Percentiles rank a stretch among this genome's conserved stretches.
phyloP scores from a whole-genome alignment of 768 basidiomycete species.

The Kwoniella europaea region DNA sequence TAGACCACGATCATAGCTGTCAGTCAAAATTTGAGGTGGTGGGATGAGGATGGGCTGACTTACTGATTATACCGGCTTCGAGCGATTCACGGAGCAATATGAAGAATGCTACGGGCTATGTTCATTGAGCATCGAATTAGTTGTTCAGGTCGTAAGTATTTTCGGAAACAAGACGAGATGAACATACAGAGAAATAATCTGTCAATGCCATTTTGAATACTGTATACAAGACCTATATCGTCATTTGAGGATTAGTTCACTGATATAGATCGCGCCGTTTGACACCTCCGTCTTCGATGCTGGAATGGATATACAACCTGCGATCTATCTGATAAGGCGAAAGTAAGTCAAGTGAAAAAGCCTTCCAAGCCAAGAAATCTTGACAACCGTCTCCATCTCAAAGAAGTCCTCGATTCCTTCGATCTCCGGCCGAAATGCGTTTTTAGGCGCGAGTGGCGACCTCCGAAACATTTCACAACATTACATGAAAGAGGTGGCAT shows the following conservation, averaged over 20 bases:
- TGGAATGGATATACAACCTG: too few species aligned
- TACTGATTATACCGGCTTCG: conserved; percentile 78
- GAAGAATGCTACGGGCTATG: conserved; percentile 43
- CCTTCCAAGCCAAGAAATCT: too few species aligned
- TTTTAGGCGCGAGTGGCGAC: too few species aligned
- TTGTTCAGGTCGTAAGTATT: background rate
- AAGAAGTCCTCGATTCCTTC: too few species aligned
- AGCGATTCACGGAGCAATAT: conserved; percentile 80
- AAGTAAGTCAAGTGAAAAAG: too few species aligned
- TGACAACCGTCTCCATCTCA: too few species aligned
- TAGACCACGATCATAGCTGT: background rate
- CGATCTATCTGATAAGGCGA: too few species aligned
- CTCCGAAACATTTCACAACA: too few species aligned
- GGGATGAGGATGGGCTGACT: conserved; percentile 3
- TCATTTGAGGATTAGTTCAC: background rate
- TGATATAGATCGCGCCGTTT: background rate
- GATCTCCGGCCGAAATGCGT: too few species aligned
- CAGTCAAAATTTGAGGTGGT: background rate
- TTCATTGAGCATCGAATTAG: background rate
- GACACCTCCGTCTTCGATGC: too few species aligned
- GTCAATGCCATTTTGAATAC: conserved; percentile 24
- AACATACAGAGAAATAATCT: conserved; percentile 32
- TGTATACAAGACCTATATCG: background rate
- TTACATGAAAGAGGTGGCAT: too few species aligned
- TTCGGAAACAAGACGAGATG: too few species aligned